These are phyloP conservation scores for Aspergillus ellipticus DNA, from an alignment of 495 filamentous ascomycete genomes.

Conservation along the genomic window DNA sequence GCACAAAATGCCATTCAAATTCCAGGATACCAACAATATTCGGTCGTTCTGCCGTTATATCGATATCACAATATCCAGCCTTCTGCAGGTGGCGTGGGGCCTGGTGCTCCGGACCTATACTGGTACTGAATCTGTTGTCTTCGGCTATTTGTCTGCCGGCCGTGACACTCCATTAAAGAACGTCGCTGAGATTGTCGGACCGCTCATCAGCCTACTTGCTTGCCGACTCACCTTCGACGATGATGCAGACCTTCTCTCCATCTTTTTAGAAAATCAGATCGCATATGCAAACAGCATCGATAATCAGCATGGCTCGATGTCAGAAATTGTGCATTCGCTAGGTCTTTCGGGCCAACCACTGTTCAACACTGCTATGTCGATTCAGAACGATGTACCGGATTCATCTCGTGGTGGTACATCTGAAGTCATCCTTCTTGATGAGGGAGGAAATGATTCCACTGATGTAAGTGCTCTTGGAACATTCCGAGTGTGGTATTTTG, in stretches of 20 bases:
- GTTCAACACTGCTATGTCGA: conserved; percentile 18
- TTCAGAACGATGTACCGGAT: conserved; percentile 4
- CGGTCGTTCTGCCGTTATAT: conserved; percentile 18
- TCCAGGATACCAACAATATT: conserved; percentile 9
- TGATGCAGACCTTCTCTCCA: background rate
- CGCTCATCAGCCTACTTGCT: conserved; percentile 38
- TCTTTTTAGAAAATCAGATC: background rate
- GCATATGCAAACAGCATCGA: background rate
- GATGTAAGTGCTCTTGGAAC: conserved; percentile 8
- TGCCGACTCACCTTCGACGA: conserved; percentile 13
- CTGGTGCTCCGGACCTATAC: conserved; percentile 39
- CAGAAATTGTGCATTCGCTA: conserved; percentile 5
- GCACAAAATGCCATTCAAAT: background rate
- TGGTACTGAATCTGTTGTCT: conserved; percentile 34
- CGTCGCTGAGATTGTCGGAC: conserved; percentile 29
- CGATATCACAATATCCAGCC: conserved; percentile 23
- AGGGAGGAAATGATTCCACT: conserved; percentile 10
- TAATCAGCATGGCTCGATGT: conserved; percentile 5
- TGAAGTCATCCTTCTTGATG: background rate
- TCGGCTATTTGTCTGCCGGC: conserved; percentile 32
- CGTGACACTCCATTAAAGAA: conserved; percentile 31
- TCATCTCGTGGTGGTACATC: background rate
- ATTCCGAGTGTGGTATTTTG: no score
- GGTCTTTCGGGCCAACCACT: conserved; percentile 2
- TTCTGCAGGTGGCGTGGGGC: conserved; percentile 42